phyloP scores from a whole-genome alignment of 1,284 basidiomycete genomes.

The Ustilago cynodontis region DNA sequence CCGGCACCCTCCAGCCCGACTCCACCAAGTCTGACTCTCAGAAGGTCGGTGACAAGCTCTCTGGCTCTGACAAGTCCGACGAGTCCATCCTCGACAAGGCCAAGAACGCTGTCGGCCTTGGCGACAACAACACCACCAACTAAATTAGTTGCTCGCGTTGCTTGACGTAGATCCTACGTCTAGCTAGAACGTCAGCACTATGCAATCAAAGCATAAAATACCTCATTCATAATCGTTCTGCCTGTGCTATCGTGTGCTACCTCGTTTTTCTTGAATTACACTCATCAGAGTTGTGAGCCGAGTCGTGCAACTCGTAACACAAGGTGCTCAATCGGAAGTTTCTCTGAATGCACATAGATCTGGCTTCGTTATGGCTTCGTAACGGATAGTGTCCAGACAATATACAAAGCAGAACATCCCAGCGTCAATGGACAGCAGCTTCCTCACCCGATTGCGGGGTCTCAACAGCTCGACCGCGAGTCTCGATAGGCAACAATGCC shows the following conservation, averaged over 20 bases:
- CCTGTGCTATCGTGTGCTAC: background rate
- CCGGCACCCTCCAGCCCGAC: conserved; percentile 70
- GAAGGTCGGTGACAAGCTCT: conserved; percentile 74
- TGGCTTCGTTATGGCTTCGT: too few species aligned
- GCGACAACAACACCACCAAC: conserved; percentile 35
- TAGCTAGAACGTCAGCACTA: conserved; percentile 3
- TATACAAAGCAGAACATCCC: background rate
- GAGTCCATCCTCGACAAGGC: conserved; percentile 57
- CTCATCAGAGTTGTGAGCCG: too few species aligned
- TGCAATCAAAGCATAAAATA: conserved; percentile 30
- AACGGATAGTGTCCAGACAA: too few species aligned
- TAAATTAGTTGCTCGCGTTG: conserved; percentile 5
- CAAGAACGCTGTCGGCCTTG: conserved; percentile 58
- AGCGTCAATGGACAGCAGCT: background rate
- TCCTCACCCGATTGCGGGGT: conserved; percentile 5
- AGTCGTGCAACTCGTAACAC: too few species aligned
- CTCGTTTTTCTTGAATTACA: too few species aligned
- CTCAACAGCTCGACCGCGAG: conserved; percentile 28
- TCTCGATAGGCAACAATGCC: conserved; percentile 52
- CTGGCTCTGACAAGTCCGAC: conserved; percentile 66
- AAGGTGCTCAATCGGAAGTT: too few species aligned
- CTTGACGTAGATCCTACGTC: background rate
- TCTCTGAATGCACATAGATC: too few species aligned
- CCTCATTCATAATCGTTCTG: background rate
- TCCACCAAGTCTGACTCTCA: conserved; percentile 67